Evolutionary conservation across 805 yeast genomes (phyloP).

Genomic region (Geotrichum ghanense): DNA sequence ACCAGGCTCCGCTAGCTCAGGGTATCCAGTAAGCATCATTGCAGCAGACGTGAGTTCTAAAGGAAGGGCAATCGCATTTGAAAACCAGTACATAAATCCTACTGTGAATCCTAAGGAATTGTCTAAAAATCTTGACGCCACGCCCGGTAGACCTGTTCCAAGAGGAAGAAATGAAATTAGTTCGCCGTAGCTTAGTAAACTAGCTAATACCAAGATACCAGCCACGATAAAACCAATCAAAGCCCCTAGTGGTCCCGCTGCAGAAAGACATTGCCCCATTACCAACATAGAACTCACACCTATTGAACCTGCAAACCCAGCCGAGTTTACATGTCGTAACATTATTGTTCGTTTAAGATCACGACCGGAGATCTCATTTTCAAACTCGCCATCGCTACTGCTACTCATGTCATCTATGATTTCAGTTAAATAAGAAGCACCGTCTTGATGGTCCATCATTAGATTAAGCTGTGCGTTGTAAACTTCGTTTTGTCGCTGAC

Average conservation of each 20-base stretch:
- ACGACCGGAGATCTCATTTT: not conserved
- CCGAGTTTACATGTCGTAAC: slow-evolving; percentile 63
- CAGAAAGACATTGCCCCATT: slow-evolving; percentile 60
- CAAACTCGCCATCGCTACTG: not conserved
- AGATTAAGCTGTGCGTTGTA: slow-evolving; percentile 16
- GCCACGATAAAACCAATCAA: slow-evolving; percentile 53
- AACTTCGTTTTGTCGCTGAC: slow-evolving; percentile 13
- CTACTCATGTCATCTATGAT: slow-evolving; percentile 14
- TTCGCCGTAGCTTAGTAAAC: slow-evolving; percentile 68
- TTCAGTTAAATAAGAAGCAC: slow-evolving; percentile 17
- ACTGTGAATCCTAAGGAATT: slow-evolving; percentile 50
- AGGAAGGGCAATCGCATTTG: slow-evolving; percentile 63
- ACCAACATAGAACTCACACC: slow-evolving; percentile 67
- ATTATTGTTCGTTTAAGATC: slow-evolving; percentile 42
- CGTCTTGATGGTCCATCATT: slow-evolving; percentile 11
- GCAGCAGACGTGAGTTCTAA: slow-evolving; percentile 75
- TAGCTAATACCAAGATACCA: slow-evolving; percentile 54
- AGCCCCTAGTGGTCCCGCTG: slow-evolving; percentile 71
- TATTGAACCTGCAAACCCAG: slow-evolving; percentile 66
- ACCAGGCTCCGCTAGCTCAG: slow-evolving; percentile 39
- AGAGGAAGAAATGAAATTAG: slow-evolving; percentile 71
- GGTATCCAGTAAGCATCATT: slow-evolving; percentile 61
- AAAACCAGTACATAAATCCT: slow-evolving; percentile 65
- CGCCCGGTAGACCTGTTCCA: slow-evolving; percentile 69
- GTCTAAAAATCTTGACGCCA: slow-evolving; percentile 58